phyloP scores from a whole-genome alignment of 495 filamentous ascomycete genomes.

The Podospora sp. region DNA sequence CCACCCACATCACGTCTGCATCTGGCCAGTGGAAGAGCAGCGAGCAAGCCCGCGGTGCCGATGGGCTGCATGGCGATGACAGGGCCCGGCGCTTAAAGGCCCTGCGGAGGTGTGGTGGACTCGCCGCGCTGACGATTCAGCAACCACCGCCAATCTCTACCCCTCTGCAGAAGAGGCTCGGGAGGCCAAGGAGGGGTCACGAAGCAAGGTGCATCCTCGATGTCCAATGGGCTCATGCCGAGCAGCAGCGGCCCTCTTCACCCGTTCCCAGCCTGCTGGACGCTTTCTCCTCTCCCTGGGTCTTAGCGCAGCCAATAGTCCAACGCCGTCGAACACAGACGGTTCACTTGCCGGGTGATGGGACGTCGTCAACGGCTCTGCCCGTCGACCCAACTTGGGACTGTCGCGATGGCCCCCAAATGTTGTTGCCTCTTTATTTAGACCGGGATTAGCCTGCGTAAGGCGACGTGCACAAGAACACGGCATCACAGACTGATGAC shows the following conservation, averaged over 20 bases:
- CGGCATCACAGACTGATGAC: not conserved
- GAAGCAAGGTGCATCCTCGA: slow-evolving; percentile 21
- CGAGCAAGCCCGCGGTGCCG: slow-evolving; percentile 32
- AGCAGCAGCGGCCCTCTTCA: not conserved
- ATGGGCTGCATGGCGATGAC: slow-evolving; percentile 38
- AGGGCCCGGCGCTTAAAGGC: slow-evolving; percentile 41
- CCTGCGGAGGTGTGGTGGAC: slow-evolving; percentile 26
- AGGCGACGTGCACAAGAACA: not conserved
- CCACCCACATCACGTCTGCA: slow-evolving; percentile 6
- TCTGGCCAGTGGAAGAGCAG: slow-evolving; percentile 32
- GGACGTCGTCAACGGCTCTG: slow-evolving; percentile 13
- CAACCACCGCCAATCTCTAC: not conserved
- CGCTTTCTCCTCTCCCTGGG: not conserved
- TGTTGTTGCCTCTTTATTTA: not conserved
- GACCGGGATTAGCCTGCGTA: not conserved
- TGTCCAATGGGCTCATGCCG: slow-evolving; percentile 27
- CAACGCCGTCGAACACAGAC: not conserved
- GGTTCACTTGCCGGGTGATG: not conserved
- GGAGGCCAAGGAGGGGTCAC: slow-evolving; percentile 9
- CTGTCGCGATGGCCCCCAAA: slow-evolving; percentile 17
- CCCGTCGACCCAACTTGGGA: not conserved
- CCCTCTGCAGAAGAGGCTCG: not conserved
- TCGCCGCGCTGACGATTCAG: slow-evolving; percentile 37
- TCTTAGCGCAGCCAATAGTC: slow-evolving; percentile 13
- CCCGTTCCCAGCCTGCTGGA: slow-evolving; percentile 37